Conservation (phyloP, 2,329 filamentous ascomycete genomes). For the Fusarium veterinarium region DNA sequence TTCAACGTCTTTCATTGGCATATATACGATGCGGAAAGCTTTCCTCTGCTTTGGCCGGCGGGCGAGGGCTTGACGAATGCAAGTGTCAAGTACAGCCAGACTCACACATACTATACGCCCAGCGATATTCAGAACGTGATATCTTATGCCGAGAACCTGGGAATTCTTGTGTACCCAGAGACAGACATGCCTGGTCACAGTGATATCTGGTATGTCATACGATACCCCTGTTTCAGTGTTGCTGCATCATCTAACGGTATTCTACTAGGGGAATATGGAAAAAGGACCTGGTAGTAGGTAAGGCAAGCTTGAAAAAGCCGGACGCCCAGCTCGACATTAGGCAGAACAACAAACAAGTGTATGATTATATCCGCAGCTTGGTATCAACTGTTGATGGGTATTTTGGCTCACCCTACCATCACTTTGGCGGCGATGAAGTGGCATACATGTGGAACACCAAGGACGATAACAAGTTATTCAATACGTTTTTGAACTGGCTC, state of each 20-base stretch:
- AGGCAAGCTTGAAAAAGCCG: not conserved
- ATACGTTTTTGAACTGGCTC: not conserved
- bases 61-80: not conserved
- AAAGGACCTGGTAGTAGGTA: slow-evolving; percentile 7
- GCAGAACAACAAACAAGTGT: not conserved
- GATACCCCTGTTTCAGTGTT: rapidly evolving
- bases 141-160: not conserved
- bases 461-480: slow-evolving; percentile 2
- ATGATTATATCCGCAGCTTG: not conserved
- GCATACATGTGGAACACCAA: slow-evolving; percentile 12
- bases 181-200: slow-evolving; percentile 18
- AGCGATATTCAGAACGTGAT: not conserved
- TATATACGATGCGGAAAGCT: slow-evolving; percentile 19
- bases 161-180: slow-evolving; percentile 2
- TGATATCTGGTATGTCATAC: slow-evolving; percentile 4
- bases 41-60: not conserved
- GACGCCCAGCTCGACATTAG: slow-evolving; percentile 11
- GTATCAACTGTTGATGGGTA: not conserved
- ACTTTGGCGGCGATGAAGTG: slow-evolving; percentile 15
- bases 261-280: not conserved
- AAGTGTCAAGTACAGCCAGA: not conserved
- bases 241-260: rapidly evolving
- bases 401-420: slow-evolving; percentile 1
- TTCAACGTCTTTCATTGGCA: slow-evolving; percentile 26
- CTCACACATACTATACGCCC: not conserved